Percentiles rank a stretch among this genome's conserved stretches.
Conservation (phyloP, 139 green algal species). For the Picochlorum sp. region DNA sequence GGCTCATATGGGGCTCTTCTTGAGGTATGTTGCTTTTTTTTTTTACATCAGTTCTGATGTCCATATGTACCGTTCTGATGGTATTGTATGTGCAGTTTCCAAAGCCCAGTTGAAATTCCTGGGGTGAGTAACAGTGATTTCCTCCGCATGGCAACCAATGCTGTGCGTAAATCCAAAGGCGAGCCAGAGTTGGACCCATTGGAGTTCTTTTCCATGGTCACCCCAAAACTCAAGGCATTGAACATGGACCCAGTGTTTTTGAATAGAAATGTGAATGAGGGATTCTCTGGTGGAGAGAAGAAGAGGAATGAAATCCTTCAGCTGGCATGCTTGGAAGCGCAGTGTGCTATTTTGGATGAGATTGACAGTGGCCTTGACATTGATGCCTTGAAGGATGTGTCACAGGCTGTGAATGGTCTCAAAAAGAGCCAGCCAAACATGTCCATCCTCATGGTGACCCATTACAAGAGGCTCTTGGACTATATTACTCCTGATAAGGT, state of each 20-base stretch:
- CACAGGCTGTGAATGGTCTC: constrained; percentile 62
- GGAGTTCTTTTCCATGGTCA: constrained; percentile 95
- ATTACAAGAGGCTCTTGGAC: constrained; percentile 92
- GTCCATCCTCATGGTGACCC: constrained; percentile 92
- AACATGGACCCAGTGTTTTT: constrained; percentile 97
- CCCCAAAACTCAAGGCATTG: constrained; percentile 89
- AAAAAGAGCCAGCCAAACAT: constrained; percentile 40
- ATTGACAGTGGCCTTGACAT: constrained; percentile 96
- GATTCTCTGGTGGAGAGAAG: constrained; percentile 97
- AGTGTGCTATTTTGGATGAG: constrained; percentile 76
- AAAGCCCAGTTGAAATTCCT: constrained; percentile 91
- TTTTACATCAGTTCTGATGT: no score
- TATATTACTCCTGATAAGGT: constrained; percentile 67
- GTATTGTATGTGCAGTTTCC: constrained; percentile 50
- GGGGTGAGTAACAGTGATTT: constrained; percentile 97
- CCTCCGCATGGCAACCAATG: constrained; percentile 87
- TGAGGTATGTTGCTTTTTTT: constrained; percentile 25
- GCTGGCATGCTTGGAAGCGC: constrained; percentile 85
- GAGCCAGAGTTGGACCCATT: constrained; percentile 91
- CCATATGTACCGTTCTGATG: no score
- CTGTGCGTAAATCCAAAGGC: constrained; percentile 62
- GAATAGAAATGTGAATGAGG: constrained; percentile 97
- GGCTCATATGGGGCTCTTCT: constrained; percentile 83
- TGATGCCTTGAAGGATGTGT: constrained; percentile 81
- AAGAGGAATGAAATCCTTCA: constrained; percentile 97